phyloP scores from a whole-genome alignment of 805 yeast genomes.

The Saturnispora halmiae region DNA sequence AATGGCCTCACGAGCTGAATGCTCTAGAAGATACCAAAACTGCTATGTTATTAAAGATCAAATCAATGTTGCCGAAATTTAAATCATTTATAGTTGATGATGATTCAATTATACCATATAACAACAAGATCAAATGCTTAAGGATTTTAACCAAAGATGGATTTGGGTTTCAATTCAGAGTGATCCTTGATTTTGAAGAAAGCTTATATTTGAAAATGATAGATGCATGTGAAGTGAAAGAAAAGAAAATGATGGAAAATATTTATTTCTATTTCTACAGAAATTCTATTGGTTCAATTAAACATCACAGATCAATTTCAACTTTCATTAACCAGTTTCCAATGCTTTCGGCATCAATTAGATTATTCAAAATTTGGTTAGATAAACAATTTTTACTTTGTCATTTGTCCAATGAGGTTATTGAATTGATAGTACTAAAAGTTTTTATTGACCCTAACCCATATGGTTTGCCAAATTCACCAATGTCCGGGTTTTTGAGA shows the following conservation, averaged over 20 bases:
- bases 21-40: conserved; percentile 86
- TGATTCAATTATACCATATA: conserved; percentile 52
- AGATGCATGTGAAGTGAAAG: conserved; percentile 51
- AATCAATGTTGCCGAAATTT: conserved; percentile 20
- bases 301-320: conserved; percentile 74
- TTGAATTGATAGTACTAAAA: conserved; percentile 74
- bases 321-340: conserved; percentile 64
- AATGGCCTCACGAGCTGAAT: conserved; percentile 89
- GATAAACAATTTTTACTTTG: conserved; percentile 67
- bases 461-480: conserved; percentile 70
- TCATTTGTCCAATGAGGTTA: conserved; percentile 68
- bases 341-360: conserved; percentile 66
- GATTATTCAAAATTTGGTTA: conserved; percentile 85
- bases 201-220: conserved; percentile 63
- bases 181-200: conserved; percentile 80
- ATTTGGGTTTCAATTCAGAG: conserved; percentile 69
- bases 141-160: conserved; percentile 82
- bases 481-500: conserved; percentile 73
- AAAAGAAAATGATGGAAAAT: conserved; percentile 48
- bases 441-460: conserved; percentile 86
- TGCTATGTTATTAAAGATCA: conserved; percentile 71
- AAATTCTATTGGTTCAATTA: conserved; percentile 54
- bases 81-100: conserved; percentile 58
- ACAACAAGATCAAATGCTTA: conserved; percentile 46
- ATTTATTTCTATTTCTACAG: conserved; percentile 57